Evolutionary conservation across 176 grass and related monocot genomes (phyloP), one percentile per base, ranked within the genome.

Genomic region (Aegilops sharonensis): DNA sequence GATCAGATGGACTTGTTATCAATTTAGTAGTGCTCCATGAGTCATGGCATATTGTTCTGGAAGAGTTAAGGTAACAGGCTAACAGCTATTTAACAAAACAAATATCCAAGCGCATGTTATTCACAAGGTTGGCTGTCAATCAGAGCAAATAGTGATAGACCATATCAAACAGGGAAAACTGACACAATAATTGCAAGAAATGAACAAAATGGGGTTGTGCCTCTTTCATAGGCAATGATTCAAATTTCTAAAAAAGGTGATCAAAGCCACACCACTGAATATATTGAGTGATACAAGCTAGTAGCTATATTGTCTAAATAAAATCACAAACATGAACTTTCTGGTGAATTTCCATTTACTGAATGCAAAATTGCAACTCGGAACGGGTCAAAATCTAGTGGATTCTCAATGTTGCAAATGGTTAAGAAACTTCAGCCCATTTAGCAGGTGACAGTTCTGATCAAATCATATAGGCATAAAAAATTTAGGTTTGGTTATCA

Each of bases 401-500:
- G 59, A 43, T 80, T 87, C n/a, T 54, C 47, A 66, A 23, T 40
- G 50, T 65, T 74, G n/a, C 43, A 59, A 84, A 68, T 21, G 50
- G 9, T 85, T 67, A 66, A 77, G n/a, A 24, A 77, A 31, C 21
- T 2, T 35, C 15, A 54, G 47, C 47, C 30, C 30, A 31, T 75
- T 84, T 84, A 54, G 68, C 66, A 91, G 42, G 21, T 62, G 65
- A 74, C 8, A 24, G 37, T 76, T 84, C 18, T 81, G 20, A 69
- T 34, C 18, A 80, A 76, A 62, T 8, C 37, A 84, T 52, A 75
- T 48, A 87, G 25, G 68, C 20, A 40, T 81, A 59, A 21, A 50
- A 10, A 62, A 40, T 52, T 8, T 29, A 32, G 56, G 30, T 64
- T 67, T 70, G 27, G 23, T 81, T 34, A 77, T 39, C 69, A 81